Base-by-base conservation (phyloP, 805 yeast species). In the Gaillardinia entomophila region DNA sequence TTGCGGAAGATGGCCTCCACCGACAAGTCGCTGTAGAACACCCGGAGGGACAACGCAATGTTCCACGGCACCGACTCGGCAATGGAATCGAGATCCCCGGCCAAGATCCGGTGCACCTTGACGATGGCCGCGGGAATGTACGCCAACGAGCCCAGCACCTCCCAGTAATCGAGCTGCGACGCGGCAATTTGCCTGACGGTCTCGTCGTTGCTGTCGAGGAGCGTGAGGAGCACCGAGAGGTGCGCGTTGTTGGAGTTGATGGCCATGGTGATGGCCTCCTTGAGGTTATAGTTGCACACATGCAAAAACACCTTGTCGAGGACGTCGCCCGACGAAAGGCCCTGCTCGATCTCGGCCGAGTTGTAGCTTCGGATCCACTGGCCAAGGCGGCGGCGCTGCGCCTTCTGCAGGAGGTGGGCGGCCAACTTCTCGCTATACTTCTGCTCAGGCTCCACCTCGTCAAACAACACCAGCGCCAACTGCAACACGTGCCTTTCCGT, bases 91-190 rank as follows among this genome's bases (percentile, higher is more conserved):
- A 60, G 48, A 6, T 68, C 59, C 10, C 85, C 84, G 2, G 82
- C 62, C 12, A 89, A 60, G 3, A 89, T 55, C 38, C 75, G 75
- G 54, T 80, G 83, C 1, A 86, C 66, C 42, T 78, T 75, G 12
- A 75, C 49, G 14, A 85, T 55, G 3, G 71, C 58, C 1, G 33
- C 35, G 1, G 94, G 88, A 34, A 81, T 76, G 29, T 53, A 56
- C 18, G 49, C 51, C 19, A 62, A 34, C 3, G 60, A 57, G 4
- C 66, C 62, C 4, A 60, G 57, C 3, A 64, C 60, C 19, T 53
- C 53, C 97, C 97, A 89, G 24, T 71, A 74, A 2, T 62, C 57
- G 16, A 90, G 55, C 55, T 88, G 96, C 22, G 55, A 53, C 5
- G 49, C 41, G 0, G 96, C 89, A 32, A 76, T 62, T 1, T 46